Percentiles rank a stretch among this genome's conserved stretches.
Conservation (phyloP, 2,329 filamentous ascomycete species). For the Pseudogymnoascus sp. region DNA sequence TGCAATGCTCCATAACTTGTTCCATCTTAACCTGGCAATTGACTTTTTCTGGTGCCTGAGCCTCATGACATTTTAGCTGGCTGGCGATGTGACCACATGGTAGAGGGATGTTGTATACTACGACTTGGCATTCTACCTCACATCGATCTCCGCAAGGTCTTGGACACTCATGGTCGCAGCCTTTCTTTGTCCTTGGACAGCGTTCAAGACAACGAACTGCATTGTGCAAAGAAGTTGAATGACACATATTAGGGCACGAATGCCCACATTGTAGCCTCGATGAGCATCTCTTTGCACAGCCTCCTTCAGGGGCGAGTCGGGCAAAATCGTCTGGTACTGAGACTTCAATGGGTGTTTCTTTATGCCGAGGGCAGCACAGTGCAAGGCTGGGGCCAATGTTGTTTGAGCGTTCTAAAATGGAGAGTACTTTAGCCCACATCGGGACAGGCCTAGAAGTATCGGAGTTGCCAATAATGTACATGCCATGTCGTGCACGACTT, state of each 20-base stretch:
- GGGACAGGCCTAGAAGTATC: conserved; percentile 45
- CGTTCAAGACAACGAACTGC: conserved; percentile 38
- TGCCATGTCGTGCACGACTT: conserved; percentile 57
- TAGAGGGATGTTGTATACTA: conserved; percentile 25
- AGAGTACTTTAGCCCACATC: conserved; percentile 57
- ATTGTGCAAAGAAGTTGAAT: conserved; percentile 39
- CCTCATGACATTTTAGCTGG: conserved; percentile 31
- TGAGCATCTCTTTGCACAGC: conserved; percentile 35
- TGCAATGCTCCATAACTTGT: conserved; percentile 45
- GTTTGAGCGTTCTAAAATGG: conserved; percentile 37
- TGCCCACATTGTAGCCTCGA: conserved; percentile 39
- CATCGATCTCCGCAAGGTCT: conserved; percentile 38
- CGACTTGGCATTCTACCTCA: conserved; percentile 29
- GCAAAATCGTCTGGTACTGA: conserved; percentile 18
- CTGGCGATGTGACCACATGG: conserved; percentile 36
- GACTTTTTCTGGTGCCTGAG: conserved; percentile 38
- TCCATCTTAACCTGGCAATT: conserved; percentile 40
- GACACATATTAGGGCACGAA: conserved; percentile 37
- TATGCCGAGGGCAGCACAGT: conserved; percentile 55
- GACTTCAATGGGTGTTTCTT: conserved; percentile 36
- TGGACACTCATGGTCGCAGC: conserved; percentile 39
- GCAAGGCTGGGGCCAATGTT: conserved; percentile 44
- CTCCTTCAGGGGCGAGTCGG: conserved; percentile 50
- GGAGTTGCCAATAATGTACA: conserved; percentile 63
- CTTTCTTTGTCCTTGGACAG: conserved; percentile 34